A percentile compares a stretch with the other conserved stretches of the same genome.
Conservation (phyloP, 352 stramenopile genomes). For the Pelagophyceae sp. region DNA sequence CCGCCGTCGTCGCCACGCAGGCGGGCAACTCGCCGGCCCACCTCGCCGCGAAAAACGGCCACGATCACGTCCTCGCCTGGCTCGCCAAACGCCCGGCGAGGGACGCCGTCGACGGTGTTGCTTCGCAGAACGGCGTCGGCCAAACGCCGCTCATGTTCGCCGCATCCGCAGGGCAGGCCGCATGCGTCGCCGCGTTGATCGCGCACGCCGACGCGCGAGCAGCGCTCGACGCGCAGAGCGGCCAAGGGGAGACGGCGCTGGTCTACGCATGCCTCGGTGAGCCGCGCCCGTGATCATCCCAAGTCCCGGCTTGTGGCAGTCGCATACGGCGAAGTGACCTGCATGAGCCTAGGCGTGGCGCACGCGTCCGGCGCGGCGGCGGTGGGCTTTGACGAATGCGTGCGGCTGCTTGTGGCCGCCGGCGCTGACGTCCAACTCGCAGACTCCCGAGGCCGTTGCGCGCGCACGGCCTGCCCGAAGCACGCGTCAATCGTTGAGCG, state of each 20-base stretch:
- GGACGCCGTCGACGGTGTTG: background rate
- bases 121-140: background rate
- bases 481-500: background rate
- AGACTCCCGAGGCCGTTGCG: background rate
- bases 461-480: background rate
- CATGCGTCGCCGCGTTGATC: background rate
- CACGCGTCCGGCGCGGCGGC: background rate
- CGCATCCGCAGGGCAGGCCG: background rate
- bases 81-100: background rate
- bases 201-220: background rate
- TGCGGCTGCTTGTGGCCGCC: background rate
- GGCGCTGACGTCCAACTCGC: background rate
- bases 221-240: background rate
- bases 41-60: constrained; percentile 6
- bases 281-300: background rate
- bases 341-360: background rate
- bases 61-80: background rate
- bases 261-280: background rate
- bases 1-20: background rate
- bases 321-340: too few species aligned
- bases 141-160: constrained; percentile 1
- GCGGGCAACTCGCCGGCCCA: background rate
- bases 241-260: background rate
- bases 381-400: background rate
- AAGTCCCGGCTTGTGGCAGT: too few species aligned